Conservation (phyloP, 306 rosid genomes). For the Pachyrhizus erosus region DNA sequence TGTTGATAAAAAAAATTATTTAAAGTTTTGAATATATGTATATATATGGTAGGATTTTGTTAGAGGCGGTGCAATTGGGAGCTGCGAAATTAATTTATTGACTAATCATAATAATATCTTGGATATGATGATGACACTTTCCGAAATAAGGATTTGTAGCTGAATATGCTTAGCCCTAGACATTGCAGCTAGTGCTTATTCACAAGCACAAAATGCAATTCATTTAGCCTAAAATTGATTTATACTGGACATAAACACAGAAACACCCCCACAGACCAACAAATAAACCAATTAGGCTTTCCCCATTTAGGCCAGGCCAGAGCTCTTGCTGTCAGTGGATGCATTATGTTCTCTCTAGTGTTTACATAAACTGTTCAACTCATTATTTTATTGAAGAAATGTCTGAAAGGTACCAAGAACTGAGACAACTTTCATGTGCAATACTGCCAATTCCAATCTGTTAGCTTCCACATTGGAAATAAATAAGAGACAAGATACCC, state of each 20-base stretch:
- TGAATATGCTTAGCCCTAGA: neutral
- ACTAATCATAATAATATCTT: neutral
- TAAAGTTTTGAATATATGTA: neutral
- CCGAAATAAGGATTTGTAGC: conserved; percentile 7
- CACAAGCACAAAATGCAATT: neutral
- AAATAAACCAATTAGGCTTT: neutral
- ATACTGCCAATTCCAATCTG: conserved; percentile 49
- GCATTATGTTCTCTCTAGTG: conserved; percentile 52
- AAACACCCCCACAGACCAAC: conserved; percentile 25
- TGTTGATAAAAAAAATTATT: neutral
- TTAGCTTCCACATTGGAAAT: conserved; percentile 33
- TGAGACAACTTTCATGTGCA: conserved; percentile 62
- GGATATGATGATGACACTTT: neutral
- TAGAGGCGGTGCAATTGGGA: neutral
- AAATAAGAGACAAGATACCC: conserved; percentile 46
- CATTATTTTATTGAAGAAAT: conserved; percentile 36
- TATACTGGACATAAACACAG: neutral
- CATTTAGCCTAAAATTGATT: conserved; percentile 13
- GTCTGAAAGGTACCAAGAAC: conserved; percentile 48
- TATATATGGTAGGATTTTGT: neutral
- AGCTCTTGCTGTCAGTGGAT: conserved; percentile 38
- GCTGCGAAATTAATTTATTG: conserved; percentile 5
- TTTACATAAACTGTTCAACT: conserved; percentile 44
- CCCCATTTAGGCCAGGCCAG: neutral
- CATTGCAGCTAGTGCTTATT: neutral